Evolutionary conservation across 345 rosid genomes (phyloP).

Genomic region (Psidium guajava): DNA sequence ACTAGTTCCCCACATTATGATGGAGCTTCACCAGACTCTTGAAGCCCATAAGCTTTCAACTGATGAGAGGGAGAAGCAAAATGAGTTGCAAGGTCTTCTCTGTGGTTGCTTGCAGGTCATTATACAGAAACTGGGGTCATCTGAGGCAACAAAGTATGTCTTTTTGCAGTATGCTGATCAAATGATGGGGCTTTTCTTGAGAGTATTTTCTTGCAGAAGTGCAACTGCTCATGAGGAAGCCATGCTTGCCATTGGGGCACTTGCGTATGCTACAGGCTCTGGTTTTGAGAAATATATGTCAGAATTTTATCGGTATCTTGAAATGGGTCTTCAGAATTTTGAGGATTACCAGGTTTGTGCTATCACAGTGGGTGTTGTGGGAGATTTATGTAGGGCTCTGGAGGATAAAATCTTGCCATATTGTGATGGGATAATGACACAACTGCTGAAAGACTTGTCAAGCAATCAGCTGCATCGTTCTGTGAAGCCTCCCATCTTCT

Average conservation of each 20-base stretch:
- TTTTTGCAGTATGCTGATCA: conserved; percentile 38
- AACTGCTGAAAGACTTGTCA: conserved; percentile 34
- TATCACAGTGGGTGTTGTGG: conserved; percentile 38
- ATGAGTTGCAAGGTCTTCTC: conserved; percentile 37
- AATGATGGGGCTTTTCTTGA: conserved; percentile 32
- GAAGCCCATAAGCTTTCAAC: conserved; percentile 26
- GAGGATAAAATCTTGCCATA: conserved; percentile 35
- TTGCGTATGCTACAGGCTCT: conserved; percentile 32
- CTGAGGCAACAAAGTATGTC: conserved; percentile 22
- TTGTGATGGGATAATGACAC: conserved; percentile 42
- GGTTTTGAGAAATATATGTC: conserved; percentile 37
- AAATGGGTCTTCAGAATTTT: conserved; percentile 35
- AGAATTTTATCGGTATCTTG: conserved; percentile 29
- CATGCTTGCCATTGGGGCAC: conserved; percentile 39
- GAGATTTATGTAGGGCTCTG: conserved; percentile 36
- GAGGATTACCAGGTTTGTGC: conserved; percentile 46
- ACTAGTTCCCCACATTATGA: conserved; percentile 21
- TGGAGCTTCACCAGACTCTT: conserved; percentile 34
- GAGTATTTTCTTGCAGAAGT: conserved; percentile 31
- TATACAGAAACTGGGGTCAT: conserved; percentile 31
- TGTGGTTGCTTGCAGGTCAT: conserved; percentile 42
- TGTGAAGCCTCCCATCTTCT: conserved; percentile 40
- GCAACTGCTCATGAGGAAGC: conserved; percentile 45
- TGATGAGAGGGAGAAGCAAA: conserved; percentile 32
- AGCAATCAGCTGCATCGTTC: conserved; percentile 41